Conservation (phyloP, 2,329 filamentous ascomycete species). For the Hirsutella thompsonii region DNA sequence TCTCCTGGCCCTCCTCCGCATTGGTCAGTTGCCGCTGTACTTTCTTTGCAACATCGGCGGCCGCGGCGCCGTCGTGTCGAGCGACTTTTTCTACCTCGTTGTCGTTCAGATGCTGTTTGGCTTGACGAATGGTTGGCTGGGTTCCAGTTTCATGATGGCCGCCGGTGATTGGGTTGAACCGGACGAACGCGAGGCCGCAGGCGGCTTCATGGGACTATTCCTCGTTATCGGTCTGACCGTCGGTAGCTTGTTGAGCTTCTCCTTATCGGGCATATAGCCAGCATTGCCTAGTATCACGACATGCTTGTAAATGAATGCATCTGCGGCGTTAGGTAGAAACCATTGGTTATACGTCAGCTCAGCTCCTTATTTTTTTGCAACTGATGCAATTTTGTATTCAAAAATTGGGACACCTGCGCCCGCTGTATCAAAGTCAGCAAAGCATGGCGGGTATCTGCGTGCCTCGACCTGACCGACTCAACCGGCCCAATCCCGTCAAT, state of each 20-base stretch:
- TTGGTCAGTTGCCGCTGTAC: conserved; percentile 72
- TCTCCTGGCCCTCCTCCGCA: conserved; percentile 48
- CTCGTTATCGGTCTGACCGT: conserved; percentile 72
- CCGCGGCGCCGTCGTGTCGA: conserved; percentile 57
- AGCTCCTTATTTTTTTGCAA: too few relatives aligned
- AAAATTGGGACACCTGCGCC: too few relatives aligned
- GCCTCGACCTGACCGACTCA: too few relatives aligned
- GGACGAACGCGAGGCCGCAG: conserved; percentile 75
- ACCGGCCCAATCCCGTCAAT: too few relatives aligned
- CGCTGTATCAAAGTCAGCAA: too few relatives aligned
- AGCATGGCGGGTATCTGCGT: too few relatives aligned
- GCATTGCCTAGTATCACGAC: too few relatives aligned
- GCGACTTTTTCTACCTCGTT: conserved; percentile 79
- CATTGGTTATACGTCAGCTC: too few relatives aligned
- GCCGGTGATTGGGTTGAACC: conserved; percentile 69
- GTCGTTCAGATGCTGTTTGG: conserved; percentile 78
- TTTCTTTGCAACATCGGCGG: conserved; percentile 79
- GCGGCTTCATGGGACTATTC: conserved; percentile 86
- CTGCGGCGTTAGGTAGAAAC: neutral
- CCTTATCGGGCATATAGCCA: conserved; percentile 35
- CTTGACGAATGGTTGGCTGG: conserved; percentile 74
- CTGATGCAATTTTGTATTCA: too few relatives aligned
- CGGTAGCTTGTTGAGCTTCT: conserved; percentile 86
- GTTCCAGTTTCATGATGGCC: conserved; percentile 84
- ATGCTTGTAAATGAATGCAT: too few relatives aligned